Conservation (phyloP, 2,329 filamentous ascomycete species). For the Ramularia endophylla region DNA sequence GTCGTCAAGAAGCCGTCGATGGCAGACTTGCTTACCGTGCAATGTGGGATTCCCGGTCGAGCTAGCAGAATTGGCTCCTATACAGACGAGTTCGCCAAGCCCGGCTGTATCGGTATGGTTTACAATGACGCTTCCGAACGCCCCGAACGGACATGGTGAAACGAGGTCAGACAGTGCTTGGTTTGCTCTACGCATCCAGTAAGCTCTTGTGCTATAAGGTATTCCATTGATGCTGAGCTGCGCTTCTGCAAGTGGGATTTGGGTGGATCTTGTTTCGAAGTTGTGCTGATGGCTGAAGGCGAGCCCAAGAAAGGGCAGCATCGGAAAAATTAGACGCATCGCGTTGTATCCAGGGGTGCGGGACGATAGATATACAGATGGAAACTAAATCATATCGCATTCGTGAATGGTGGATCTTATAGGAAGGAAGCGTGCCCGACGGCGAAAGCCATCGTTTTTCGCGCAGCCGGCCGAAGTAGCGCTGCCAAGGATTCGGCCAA, state of each 20-base stretch:
- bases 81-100: slow-evolving; percentile 45
- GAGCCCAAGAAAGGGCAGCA: no score
- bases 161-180: slow-evolving; percentile 37
- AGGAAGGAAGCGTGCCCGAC: no score
- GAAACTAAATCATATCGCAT: no score
- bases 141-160: slow-evolving; percentile 48
- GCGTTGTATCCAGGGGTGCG: no score
- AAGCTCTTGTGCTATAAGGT: slow-evolving; percentile 18
- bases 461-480: no score
- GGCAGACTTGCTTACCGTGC: slow-evolving; percentile 37
- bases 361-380: no score
- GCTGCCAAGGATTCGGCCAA: no score
- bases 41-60: slow-evolving; percentile 46
- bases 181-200: slow-evolving; percentile 51
- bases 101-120: slow-evolving; percentile 45
- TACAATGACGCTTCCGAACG: slow-evolving; percentile 51
- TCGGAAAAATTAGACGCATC: no score
- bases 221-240: slow-evolving; percentile 11
- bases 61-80: slow-evolving; percentile 45
- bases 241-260: slow-evolving; percentile 7
- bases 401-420: no score
- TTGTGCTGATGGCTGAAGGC: slow-evolving; percentile 3
- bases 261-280: neutral
- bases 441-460: no score
- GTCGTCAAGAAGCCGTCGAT: no score